Base-by-base conservation (phyloP, 768 basidiomycete species). In the Myochromella boudieri region DNA sequence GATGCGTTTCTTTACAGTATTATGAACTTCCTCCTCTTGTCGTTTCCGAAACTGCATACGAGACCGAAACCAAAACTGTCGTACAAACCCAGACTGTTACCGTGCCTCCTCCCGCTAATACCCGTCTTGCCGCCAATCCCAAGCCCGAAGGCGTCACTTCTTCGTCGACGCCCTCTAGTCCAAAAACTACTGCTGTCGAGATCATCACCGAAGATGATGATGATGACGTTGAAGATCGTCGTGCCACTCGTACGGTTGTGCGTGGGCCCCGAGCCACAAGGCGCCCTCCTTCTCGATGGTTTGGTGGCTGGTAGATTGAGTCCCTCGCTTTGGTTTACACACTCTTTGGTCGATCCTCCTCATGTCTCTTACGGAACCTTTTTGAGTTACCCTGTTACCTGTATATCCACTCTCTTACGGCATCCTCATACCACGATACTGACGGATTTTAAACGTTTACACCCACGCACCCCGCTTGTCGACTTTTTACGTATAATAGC, bases 71-170 rank as follows among this genome's bases (percentile, higher is more conserved):
- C 53, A 84, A 80, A 71, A 86, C 80, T 36, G 68, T 84, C 44
- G 69, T 85, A 51, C 72, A 80, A 64, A 83, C 83, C 44, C 68
- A 84, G 66, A 82, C 82, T 53, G 77, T 85, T 58, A 80, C 80
- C 42, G 78, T 85, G 52, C 87, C 86, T 37, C 79, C 86, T 21
- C 88, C 89, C 52, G 84, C 87, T 59, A 86, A 81, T 61, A 90
- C 87, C 41, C 87, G 87, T 52, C 76, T 78, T 57, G 89, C 82
- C 49, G 81, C 85, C 22, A 76, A 78, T 56, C 88, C 89, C 17
- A 78, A 80, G 22, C 89, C 89, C 5, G 81, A 85, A 59, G 76
- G 75, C 6, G 72, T 74, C 22, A 78, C 77, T 17, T 68, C 77
- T n/a, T 71, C 77, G 8, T 74, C 78, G 27, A 76, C 78, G 6